Evolutionary conservation across 2,329 filamentous ascomycete genomes (phyloP).

Genomic region (Cladosporium sp.): DNA sequence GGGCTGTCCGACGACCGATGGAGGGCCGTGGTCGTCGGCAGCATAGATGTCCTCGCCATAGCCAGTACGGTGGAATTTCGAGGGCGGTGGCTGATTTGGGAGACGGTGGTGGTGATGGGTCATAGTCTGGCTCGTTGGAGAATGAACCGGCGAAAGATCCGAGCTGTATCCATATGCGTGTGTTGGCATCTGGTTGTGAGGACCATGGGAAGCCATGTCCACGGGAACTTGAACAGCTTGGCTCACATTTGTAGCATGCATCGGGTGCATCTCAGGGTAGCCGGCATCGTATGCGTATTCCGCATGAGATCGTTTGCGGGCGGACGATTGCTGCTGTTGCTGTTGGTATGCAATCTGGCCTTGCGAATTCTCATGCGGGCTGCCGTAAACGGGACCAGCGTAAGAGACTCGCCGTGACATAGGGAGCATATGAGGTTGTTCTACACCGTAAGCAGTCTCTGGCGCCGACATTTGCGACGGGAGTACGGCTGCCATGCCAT

Average conservation of each 20-base stretch:
- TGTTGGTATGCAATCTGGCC: constrained; percentile 8
- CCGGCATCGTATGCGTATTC: constrained; percentile 36
- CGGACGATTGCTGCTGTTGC: constrained; percentile 6
- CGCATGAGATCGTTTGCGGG: constrained; percentile 42
- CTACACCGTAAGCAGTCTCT: constrained; percentile 25
- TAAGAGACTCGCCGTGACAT: constrained; percentile 12
- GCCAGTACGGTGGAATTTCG: constrained; percentile 60
- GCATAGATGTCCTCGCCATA: constrained; percentile 46
- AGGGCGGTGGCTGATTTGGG: constrained; percentile 66
- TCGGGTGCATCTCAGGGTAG: constrained; percentile 36
- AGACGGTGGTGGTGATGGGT: constrained; percentile 75
- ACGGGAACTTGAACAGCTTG: constrained; percentile 33
- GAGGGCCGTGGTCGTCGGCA: constrained; percentile 51
- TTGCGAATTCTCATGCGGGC: constrained; percentile 12
- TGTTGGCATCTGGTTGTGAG: constrained; percentile 21
- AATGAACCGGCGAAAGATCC: neutral
- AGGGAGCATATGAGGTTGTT: constrained; percentile 25
- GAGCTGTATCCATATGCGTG: constrained; percentile 11
- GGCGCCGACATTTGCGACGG: constrained; percentile 26
- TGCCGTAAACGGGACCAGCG: constrained; percentile 4
- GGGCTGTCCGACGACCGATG: constrained; percentile 79
- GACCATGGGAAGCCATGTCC: constrained; percentile 34
- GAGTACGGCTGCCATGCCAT: constrained; percentile 23
- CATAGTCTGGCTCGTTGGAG: neutral
- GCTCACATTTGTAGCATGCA: constrained; percentile 29